Evolutionary conservation across 352 stramenopile genomes (phyloP).

Genomic region (Pythium pectinolyticum): DNA sequence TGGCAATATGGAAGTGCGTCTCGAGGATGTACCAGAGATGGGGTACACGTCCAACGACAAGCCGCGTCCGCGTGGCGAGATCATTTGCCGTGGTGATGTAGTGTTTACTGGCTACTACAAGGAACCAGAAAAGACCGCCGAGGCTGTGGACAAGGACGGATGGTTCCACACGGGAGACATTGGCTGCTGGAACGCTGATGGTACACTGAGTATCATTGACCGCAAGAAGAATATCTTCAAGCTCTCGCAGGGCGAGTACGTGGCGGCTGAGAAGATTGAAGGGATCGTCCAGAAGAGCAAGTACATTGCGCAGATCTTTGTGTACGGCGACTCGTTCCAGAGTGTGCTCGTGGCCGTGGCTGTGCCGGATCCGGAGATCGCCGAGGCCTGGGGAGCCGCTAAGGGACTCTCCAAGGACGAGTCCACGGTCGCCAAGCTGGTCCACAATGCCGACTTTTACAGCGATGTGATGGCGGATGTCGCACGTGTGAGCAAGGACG

Average conservation of each 20-base stretch:
- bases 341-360: slow-evolving; percentile 93
- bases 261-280: slow-evolving; percentile 97
- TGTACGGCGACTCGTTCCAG: slow-evolving; percentile 97
- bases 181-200: slow-evolving; percentile 93
- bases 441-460: slow-evolving; percentile 36
- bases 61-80: slow-evolving; percentile 61
- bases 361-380: slow-evolving; percentile 76
- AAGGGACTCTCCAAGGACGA: slow-evolving; percentile 51
- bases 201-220: slow-evolving; percentile 90
- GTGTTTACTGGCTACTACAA: slow-evolving; percentile 95
- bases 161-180: slow-evolving; percentile 99
- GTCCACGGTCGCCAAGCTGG: slow-evolving; percentile 30
- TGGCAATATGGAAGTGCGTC: slow-evolving; percentile 86
- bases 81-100: slow-evolving; percentile 72
- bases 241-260: slow-evolving; percentile 95
- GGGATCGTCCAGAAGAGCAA: slow-evolving; percentile 91
- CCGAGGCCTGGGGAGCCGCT: slow-evolving; percentile 50
- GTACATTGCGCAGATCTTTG: slow-evolving; percentile 95
- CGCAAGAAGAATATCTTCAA: slow-evolving; percentile 96
- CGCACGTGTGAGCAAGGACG: slow-evolving; percentile 42
- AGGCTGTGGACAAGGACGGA: slow-evolving; percentile 90
- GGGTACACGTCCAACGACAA: slow-evolving; percentile 91
- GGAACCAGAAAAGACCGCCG: slow-evolving; percentile 89
- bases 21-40: slow-evolving; percentile 97
- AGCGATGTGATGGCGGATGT: slow-evolving; percentile 37